Percentiles rank a stretch among this genome's conserved stretches.
These are phyloP conservation scores for Ramaria sp. DNA, from an alignment of 768 basidiomycete species.

Conservation along the genomic window DNA sequence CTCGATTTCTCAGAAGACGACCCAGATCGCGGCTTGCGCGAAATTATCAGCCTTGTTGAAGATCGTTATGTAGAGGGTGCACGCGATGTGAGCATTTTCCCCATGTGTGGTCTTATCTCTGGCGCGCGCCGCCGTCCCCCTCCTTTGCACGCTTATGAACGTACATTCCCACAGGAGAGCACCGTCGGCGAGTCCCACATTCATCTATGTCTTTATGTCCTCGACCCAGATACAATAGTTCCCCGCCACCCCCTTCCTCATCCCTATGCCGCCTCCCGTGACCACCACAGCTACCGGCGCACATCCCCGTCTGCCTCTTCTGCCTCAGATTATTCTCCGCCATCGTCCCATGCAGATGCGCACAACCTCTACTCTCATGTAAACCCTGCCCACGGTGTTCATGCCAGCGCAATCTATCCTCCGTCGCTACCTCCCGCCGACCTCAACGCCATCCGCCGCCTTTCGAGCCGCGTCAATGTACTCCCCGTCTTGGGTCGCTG, in stretches of 20 bases:
- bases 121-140: slow-evolving; percentile 12
- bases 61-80: slow-evolving; percentile 59
- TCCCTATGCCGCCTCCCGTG: no score
- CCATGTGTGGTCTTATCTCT: slow-evolving; percentile 12
- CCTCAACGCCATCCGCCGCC: slow-evolving; percentile 65
- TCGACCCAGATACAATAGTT: slow-evolving; percentile 78
- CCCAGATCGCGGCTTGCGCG: slow-evolving; percentile 51
- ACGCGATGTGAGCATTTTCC: slow-evolving; percentile 54
- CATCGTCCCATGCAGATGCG: no score
- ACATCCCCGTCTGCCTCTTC: slow-evolving; percentile 45
- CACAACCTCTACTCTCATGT: no score
- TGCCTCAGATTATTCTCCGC: slow-evolving; percentile 65
- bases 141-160: no score
- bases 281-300: slow-evolving; percentile 13
- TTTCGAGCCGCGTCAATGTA: slow-evolving; percentile 77
- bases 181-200: slow-evolving; percentile 66
- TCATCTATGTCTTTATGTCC: slow-evolving; percentile 79
- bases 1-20: slow-evolving; percentile 63
- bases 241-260: slow-evolving; percentile 54
- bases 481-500: slow-evolving; percentile 78
- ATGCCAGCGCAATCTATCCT: slow-evolving; percentile 43
- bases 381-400: slow-evolving; percentile 68
- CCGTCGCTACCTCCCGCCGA: slow-evolving; percentile 48
- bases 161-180: slow-evolving; percentile 51
- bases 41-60: slow-evolving; percentile 65